phyloP scores from a whole-genome alignment of 83 land plant species.

The Picea abies region DNA sequence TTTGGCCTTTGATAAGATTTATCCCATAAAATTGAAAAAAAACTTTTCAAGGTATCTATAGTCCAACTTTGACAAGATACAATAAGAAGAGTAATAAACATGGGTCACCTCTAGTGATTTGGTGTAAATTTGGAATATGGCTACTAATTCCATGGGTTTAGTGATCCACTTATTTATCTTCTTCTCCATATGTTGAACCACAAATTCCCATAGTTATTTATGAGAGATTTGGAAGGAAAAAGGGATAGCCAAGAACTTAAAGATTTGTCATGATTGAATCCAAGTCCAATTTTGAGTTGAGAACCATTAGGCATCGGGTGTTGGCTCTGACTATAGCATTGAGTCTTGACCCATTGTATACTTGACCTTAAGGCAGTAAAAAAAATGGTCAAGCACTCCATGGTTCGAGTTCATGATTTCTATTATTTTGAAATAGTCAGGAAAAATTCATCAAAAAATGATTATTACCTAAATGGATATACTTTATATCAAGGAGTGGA shows the following conservation, averaged over 20 bases:
- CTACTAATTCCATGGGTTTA: too few relatives aligned
- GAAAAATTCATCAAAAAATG: neutral
- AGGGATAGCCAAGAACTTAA: neutral
- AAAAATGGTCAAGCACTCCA: neutral
- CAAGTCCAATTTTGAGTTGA: neutral
- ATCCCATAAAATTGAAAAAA: too few relatives aligned
- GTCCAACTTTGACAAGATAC: too few relatives aligned
- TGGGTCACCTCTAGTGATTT: too few relatives aligned
- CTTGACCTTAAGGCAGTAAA: neutral
- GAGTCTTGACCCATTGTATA: neutral
- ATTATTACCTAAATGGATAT: neutral
- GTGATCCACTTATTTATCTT: too few relatives aligned
- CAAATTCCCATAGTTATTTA: neutral
- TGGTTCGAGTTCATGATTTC: neutral
- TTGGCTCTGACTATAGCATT: neutral
- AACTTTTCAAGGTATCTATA: too few relatives aligned
- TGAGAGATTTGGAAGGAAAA: neutral
- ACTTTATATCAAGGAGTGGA: neutral
- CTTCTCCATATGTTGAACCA: neutral
- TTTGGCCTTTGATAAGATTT: too few relatives aligned
- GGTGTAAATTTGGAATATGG: too few relatives aligned
- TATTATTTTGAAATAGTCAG: neutral
- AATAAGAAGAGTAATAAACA: too few relatives aligned
- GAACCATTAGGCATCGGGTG: too few relatives aligned
- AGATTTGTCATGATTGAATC: neutral